Evolutionary conservation across 1,284 basidiomycete genomes (phyloP).

Genomic region (Ustilago cynodontis): DNA sequence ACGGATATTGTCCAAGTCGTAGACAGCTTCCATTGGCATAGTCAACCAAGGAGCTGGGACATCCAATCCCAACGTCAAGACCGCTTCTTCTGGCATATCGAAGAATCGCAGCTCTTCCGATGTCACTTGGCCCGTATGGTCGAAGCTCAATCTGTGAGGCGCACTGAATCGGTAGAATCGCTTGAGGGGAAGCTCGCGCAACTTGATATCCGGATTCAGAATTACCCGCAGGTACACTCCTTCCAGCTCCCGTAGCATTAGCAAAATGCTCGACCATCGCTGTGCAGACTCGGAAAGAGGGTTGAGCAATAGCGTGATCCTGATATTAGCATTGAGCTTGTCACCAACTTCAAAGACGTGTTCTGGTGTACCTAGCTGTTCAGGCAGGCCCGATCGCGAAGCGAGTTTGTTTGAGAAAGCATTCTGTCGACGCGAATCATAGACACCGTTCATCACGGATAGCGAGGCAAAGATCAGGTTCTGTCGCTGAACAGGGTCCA

Average conservation of each 20-base stretch:
- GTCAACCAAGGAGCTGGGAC: conserved; percentile 91
- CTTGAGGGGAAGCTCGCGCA: conserved; percentile 84
- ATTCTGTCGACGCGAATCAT: conserved; percentile 29
- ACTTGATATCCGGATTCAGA: conserved; percentile 54
- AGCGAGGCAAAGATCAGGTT: conserved; percentile 47
- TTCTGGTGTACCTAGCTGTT: conserved; percentile 26
- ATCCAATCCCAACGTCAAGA: conserved; percentile 92
- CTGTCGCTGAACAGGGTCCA: conserved; percentile 19
- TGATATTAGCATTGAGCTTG: conserved; percentile 77
- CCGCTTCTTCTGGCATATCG: conserved; percentile 75
- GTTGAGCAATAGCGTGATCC: conserved; percentile 82
- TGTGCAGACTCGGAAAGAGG: conserved; percentile 88
- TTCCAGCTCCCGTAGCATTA: conserved; percentile 42
- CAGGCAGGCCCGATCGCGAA: conserved; percentile 35
- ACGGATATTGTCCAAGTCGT: conserved; percentile 96
- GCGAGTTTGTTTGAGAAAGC: conserved; percentile 22
- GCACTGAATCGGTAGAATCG: conserved; percentile 91
- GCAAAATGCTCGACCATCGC: conserved; percentile 79
- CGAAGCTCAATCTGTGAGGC: conserved; percentile 76
- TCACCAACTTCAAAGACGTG: conserved; percentile 76
- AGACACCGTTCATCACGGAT: conserved; percentile 50
- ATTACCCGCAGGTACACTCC: conserved; percentile 59
- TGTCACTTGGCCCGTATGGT: conserved; percentile 75
- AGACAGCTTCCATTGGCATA: conserved; percentile 85
- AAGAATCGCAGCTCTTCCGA: conserved; percentile 46